Base-by-base conservation (phyloP, 148 eudicot species). In the Spergularia marina region DNA sequence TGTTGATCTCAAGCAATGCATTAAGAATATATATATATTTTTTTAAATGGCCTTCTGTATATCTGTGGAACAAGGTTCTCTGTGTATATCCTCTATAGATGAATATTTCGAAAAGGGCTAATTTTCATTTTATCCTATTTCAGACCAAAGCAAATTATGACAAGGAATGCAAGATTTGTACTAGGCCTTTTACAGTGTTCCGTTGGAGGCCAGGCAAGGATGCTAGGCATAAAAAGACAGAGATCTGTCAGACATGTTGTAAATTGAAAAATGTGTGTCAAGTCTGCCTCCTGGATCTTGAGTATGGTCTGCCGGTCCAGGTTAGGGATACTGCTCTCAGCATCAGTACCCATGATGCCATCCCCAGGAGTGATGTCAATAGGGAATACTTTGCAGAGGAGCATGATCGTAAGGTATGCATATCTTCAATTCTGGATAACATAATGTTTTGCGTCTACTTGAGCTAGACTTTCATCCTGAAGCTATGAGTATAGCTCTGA, bases 151-250 rank as follows among this genome's bases (percentile, higher is more conserved):
- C 96, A 70, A 88, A 91, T 70, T 90, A 87, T 62, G 96, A 90
- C 54, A 94, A 94, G 84, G 98, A 94, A 77, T 94, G 98, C 86
- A 94, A 94, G 85, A 94, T 94, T 68, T 91, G 97, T 80, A 90
- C 93, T 4, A 79, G 98, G 78, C 98, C 98, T 2, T 94, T 94
- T 78, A 94, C 97, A 10, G 98, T 94, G 68, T 94, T 94, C 70
- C 91, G 98, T 77, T 94, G 97, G 98, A 94, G 98, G 81, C 97
- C 97, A 53, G 98, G 98, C 64, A 90, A 97, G 61, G 98, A 94
- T 83, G 94, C 97, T 52, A 95, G 96, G 75, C 90, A 95, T 66
- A 95, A 92, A 79, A 95, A 92, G 78, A 81, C 88, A 13, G 96
- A 92, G 83, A 91, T 92, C 68, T 95, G 97, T 83, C 96, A 92